Percentiles rank a stretch among this genome's conserved stretches.
These are phyloP conservation scores for Sphaerulina vaccinii DNA, from an alignment of 2,329 filamentous ascomycete species.

Conservation along the genomic window DNA sequence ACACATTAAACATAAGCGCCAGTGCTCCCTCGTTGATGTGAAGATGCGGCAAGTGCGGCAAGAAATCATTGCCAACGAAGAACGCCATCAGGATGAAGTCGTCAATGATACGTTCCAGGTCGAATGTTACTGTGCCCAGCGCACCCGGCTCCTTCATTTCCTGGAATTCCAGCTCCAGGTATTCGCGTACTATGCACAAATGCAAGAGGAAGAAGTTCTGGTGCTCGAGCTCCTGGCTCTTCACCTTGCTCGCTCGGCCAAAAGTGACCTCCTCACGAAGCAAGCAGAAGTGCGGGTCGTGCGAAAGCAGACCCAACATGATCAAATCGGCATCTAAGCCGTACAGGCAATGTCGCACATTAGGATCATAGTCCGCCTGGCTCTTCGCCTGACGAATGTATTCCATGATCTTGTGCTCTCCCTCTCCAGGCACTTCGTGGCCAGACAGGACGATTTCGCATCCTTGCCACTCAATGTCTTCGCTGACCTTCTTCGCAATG, in stretches of 20 bases:
- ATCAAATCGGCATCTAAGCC: conserved; percentile 96
- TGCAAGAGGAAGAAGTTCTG: conserved; percentile 99
- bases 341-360: conserved; percentile 94
- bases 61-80: conserved; percentile 98
- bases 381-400: conserved; percentile 98
- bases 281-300: conserved; percentile 97
- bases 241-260: conserved; percentile 79
- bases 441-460: conserved; percentile 95
- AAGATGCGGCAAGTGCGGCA: conserved; percentile 90
- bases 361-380: conserved; percentile 86
- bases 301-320: conserved; percentile 95
- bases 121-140: conserved; percentile 70
- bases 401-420: conserved; percentile 99
- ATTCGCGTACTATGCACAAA: conserved; percentile 95
- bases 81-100: conserved; percentile 99
- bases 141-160: conserved; percentile 74
- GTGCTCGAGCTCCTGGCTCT: conserved; percentile 94
- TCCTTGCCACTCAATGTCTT: conserved; percentile 95
- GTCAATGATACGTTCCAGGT: conserved; percentile 95
- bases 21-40: conserved; percentile 98
- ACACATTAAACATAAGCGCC: conserved; percentile 95
- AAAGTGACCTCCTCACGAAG: conserved; percentile 98
- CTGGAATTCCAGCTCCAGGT: conserved; percentile 94
- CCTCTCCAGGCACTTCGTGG: conserved; percentile 96
- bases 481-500: conserved; percentile 96